A percentile compares a stretch with the other conserved stretches of the same genome.
Evolutionary conservation across 2,329 filamentous ascomycete genomes (phyloP).

Genomic region (Penicillium decumbens): DNA sequence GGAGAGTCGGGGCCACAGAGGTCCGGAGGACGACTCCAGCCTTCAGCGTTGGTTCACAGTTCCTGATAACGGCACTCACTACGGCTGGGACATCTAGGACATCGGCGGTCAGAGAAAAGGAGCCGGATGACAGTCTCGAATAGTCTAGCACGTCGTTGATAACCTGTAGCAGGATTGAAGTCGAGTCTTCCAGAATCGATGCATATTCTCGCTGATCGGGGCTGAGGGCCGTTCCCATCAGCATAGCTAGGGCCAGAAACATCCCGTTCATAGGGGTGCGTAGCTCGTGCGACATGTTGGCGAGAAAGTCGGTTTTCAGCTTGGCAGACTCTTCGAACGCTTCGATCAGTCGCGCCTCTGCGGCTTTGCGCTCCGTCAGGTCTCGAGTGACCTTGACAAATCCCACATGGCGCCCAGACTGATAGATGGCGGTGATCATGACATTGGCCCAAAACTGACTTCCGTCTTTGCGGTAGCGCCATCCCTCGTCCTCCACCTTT

Average conservation of each 20-base stretch:
- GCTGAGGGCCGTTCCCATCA: constrained; percentile 52
- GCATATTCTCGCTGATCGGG: constrained; percentile 54
- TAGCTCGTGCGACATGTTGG: constrained; percentile 62
- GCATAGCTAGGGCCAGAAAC: constrained; percentile 55
- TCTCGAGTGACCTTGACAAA: constrained; percentile 59
- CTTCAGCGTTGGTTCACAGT: constrained; percentile 46
- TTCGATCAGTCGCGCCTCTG: constrained; percentile 52
- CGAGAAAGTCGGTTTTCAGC: constrained; percentile 58
- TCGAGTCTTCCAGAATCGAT: constrained; percentile 57
- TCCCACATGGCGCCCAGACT: constrained; percentile 50
- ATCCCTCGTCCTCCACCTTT: constrained; percentile 56
- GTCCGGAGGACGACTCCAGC: constrained; percentile 47
- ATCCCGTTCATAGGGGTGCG: constrained; percentile 62
- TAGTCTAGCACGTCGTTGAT: constrained; percentile 66
- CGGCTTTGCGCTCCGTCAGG: constrained; percentile 52
- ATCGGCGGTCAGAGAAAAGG: constrained; percentile 54
- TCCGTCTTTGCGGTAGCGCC: constrained; percentile 57
- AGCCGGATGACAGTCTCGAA: constrained; percentile 58
- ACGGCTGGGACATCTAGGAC: constrained; percentile 47
- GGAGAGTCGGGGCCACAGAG: constrained; percentile 46
- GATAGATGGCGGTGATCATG: constrained; percentile 55
- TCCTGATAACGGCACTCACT: constrained; percentile 49
- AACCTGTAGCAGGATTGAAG: constrained; percentile 54
- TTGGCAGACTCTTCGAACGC: constrained; percentile 61
- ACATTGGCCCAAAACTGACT: constrained; percentile 58